Conservation (phyloP, 352 stramenopile species). For the Pythium dissotocum region DNA sequence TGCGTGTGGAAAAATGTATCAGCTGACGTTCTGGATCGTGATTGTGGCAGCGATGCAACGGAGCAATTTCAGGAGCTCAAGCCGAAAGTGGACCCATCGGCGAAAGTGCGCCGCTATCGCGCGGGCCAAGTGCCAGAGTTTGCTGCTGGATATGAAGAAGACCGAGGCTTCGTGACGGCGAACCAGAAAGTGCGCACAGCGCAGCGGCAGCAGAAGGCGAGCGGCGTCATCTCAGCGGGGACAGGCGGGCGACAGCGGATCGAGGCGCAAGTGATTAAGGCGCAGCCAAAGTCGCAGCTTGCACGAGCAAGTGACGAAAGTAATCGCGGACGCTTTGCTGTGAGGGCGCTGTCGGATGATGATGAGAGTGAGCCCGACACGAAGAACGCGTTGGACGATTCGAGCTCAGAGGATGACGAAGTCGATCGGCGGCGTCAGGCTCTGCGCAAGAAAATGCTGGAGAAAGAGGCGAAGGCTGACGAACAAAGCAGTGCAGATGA, state of each 20-base stretch:
- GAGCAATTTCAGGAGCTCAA: conserved; percentile 73
- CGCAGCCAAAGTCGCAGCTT: conserved; percentile 22
- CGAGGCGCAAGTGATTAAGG: conserved; percentile 54
- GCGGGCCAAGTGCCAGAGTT: conserved; percentile 82
- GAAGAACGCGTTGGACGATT: conserved; percentile 62
- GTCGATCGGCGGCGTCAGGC: conserved; percentile 60
- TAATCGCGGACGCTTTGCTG: neutral
- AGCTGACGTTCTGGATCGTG: neutral
- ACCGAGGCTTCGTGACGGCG: conserved; percentile 75
- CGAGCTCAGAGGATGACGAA: conserved; percentile 76
- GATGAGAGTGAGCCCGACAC: conserved; percentile 5
- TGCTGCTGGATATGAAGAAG: conserved; percentile 71
- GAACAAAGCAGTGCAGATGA: neutral
- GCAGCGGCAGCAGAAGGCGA: conserved; percentile 25
- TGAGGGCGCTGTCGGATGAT: conserved; percentile 11
- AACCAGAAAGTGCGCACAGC: conserved; percentile 58
- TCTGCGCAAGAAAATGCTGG: conserved; percentile 56
- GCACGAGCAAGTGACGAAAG: neutral
- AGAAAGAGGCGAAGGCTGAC: conserved; percentile 37
- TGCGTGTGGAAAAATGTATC: neutral
- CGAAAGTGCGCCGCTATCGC: conserved; percentile 82
- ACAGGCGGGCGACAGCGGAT: conserved; percentile 44
- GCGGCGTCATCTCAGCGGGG: neutral
- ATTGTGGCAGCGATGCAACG: conserved; percentile 49
- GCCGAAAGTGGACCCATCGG: conserved; percentile 78